phyloP scores from a whole-genome alignment of 2,329 filamentous ascomycete genomes.

The Ophiostoma triangulosporum region DNA sequence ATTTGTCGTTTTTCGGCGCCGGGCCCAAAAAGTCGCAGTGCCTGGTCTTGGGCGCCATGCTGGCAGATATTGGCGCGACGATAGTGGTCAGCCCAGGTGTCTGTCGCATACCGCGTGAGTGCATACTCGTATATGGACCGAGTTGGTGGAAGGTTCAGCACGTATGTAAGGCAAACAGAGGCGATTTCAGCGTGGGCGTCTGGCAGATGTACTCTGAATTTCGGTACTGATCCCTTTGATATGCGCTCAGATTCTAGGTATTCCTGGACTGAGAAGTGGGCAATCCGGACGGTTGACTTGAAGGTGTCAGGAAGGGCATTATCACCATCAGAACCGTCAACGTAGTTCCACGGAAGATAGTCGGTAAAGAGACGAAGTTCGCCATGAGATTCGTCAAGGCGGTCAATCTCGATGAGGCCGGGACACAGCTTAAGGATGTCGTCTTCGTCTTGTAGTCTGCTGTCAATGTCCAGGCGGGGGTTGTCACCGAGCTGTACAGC shows the following conservation, averaged over 20 bases:
- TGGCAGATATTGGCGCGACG: not conserved
- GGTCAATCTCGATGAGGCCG: not conserved
- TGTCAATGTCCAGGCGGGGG: slow-evolving; percentile 10
- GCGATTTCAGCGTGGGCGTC: slow-evolving; percentile 10
- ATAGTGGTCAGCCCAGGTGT: not conserved
- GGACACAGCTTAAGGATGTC: not conserved
- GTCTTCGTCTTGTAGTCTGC: slow-evolving; percentile 2
- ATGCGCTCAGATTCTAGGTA: not conserved
- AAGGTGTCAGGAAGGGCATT: not conserved
- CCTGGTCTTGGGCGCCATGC: not conserved
- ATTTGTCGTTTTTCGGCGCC: not conserved
- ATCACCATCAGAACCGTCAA: no score
- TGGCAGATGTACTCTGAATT: slow-evolving; percentile 3
- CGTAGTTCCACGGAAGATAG: no score
- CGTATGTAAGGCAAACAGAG: slow-evolving; percentile 10
- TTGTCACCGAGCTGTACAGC: slow-evolving; percentile 12
- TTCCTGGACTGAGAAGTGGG: not conserved
- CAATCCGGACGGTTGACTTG: not conserved
- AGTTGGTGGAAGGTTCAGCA: slow-evolving; percentile 5
- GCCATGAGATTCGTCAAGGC: no score
- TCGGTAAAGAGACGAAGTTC: no score
- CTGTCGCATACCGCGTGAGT: not conserved
- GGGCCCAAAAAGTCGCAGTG: not conserved
- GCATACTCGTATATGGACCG: not conserved
- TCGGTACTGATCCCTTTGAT: no score